Percentiles rank a stretch among this genome's conserved stretches.
These are phyloP conservation scores for Crotalaria pallida DNA, from an alignment of 306 rosid species.

Conservation along the genomic window DNA sequence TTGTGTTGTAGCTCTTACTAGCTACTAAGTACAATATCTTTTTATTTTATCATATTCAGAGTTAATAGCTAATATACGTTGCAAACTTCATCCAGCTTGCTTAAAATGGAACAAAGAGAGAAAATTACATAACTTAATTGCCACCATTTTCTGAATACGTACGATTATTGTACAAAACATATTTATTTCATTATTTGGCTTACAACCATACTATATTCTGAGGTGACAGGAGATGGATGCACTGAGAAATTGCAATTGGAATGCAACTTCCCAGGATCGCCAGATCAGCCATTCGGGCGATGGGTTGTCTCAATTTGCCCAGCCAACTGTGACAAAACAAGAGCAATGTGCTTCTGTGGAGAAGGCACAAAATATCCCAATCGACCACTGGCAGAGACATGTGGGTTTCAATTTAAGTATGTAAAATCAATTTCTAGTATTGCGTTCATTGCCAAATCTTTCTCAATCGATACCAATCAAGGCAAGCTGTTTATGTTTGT, in stretches of 20 bases:
- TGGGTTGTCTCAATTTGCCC: conserved; percentile 96
- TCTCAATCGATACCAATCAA: conserved; percentile 6
- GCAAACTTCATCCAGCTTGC: not conserved
- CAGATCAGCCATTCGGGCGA: conserved; percentile 63
- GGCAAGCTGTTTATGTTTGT: conserved; percentile 21
- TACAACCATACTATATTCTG: conserved; percentile 19
- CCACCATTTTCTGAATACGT: conserved; percentile 15
- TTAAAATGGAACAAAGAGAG: not conserved
- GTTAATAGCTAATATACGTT: not conserved
- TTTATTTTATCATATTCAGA: not conserved
- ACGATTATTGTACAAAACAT: not conserved
- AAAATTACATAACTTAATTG: not conserved
- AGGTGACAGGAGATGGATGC: conserved; percentile 74
- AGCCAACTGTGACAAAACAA: conserved; percentile 78
- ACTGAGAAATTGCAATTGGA: conserved; percentile 51
- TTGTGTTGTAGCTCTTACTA: conserved; percentile 10
- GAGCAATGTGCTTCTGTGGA: conserved; percentile 98
- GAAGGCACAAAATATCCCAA: conserved; percentile 92
- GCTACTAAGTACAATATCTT: not conserved
- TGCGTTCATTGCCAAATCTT: conserved; percentile 15
- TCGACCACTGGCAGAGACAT: conserved; percentile 90
- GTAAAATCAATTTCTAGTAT: conserved; percentile 23
- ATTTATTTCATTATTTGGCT: not conserved
- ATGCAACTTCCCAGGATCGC: conserved; percentile 63
- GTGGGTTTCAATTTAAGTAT: conserved; percentile 83